Evolutionary conservation across 495 filamentous ascomycete genomes (phyloP).

Genomic region (Thozetella sp.): DNA sequence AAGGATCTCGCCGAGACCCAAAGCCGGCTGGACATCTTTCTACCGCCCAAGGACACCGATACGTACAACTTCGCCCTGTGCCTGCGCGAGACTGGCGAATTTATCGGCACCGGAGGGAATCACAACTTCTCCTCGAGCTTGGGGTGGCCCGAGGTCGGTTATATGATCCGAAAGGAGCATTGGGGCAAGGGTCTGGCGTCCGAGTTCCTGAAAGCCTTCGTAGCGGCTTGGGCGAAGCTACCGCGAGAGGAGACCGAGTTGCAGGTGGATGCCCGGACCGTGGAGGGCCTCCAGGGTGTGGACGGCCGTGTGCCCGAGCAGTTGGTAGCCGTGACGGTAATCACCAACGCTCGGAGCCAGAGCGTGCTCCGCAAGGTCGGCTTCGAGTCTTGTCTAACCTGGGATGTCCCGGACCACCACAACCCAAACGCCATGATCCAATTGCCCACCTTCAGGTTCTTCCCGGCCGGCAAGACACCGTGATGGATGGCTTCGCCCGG

Average conservation of each 20-base stretch:
- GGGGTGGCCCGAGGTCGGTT: slow-evolving; percentile 52
- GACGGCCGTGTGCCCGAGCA: slow-evolving; percentile 20
- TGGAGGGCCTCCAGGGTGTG: slow-evolving; percentile 8
- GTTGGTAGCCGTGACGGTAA: slow-evolving; percentile 35
- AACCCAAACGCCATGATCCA: neutral
- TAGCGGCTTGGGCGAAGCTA: slow-evolving; percentile 35
- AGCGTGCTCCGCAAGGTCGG: slow-evolving; percentile 37
- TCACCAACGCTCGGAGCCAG: slow-evolving; percentile 32
- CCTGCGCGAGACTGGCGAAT: slow-evolving; percentile 27
- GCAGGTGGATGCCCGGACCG: slow-evolving; percentile 13
- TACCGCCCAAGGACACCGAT: slow-evolving; percentile 25
- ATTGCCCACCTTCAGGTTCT: neutral
- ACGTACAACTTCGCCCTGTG: slow-evolving; percentile 43
- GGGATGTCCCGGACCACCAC: slow-evolving; percentile 20
- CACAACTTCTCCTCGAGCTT: slow-evolving; percentile 16
- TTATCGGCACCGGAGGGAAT: slow-evolving; percentile 40
- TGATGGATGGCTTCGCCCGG: neutral
- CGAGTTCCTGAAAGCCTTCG: slow-evolving; percentile 43
- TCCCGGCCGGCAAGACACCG: neutral
- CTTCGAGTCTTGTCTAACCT: slow-evolving; percentile 27
- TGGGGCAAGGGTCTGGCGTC: slow-evolving; percentile 49
- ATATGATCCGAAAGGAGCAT: slow-evolving; percentile 40
- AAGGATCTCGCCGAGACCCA: slow-evolving; percentile 29
- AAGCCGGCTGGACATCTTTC: slow-evolving; percentile 23
- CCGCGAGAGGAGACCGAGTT: slow-evolving; percentile 33